These are phyloP conservation scores for Pseudocercospora vitis DNA, from an alignment of 2,329 filamentous ascomycete genomes.

Conservation along the genomic window DNA sequence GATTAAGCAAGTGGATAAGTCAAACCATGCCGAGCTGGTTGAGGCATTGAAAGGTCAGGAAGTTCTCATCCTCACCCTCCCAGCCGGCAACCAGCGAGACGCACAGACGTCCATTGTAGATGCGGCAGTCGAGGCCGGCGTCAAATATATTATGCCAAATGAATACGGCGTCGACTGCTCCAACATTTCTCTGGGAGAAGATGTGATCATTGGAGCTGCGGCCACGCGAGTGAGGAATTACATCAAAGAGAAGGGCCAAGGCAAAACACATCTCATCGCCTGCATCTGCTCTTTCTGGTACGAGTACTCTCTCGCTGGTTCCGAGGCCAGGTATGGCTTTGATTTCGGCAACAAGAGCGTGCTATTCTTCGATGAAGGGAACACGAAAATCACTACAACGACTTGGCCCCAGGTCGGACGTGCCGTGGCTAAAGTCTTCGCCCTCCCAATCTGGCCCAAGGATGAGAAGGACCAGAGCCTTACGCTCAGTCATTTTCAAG, in stretches of 20 bases:
- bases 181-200: conserved; percentile 18
- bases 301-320: conserved; percentile 30
- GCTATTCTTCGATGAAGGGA: conserved; percentile 32
- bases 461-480: conserved; percentile 15
- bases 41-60: conserved; percentile 36
- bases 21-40: conserved; percentile 28
- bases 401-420: conserved; percentile 39
- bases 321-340: conserved; percentile 33
- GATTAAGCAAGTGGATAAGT: conserved; percentile 32
- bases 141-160: conserved; percentile 34
- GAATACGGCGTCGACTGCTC: conserved; percentile 15
- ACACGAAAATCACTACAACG: conserved; percentile 35
- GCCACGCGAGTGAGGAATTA: conserved; percentile 14
- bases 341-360: conserved; percentile 30
- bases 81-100: conserved; percentile 29
- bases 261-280: conserved; percentile 30
- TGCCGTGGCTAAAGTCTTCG: conserved; percentile 38
- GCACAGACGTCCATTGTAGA: conserved; percentile 32
- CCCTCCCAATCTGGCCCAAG: conserved; percentile 29
- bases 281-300: conserved; percentile 38
- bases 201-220: conserved; percentile 17
- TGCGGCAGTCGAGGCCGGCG: conserved; percentile 33
- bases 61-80: conserved; percentile 38
- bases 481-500: conserved; percentile 29
- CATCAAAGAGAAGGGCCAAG: conserved; percentile 23